Percentiles rank a stretch among this genome's conserved stretches.
phyloP scores from a whole-genome alignment of 1,284 basidiomycete genomes.

The Irpex sp. region DNA sequence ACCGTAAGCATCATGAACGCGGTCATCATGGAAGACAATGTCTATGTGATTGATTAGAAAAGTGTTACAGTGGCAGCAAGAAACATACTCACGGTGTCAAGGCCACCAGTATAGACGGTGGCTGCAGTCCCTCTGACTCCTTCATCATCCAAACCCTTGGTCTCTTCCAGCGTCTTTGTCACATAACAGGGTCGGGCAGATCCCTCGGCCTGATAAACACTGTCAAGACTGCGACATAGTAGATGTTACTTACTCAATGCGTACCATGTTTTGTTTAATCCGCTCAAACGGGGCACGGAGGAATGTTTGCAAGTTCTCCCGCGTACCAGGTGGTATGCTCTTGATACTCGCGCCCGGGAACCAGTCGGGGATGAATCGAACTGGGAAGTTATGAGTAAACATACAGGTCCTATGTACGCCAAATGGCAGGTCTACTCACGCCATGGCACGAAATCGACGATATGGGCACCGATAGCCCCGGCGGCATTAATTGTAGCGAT shows the following conservation, averaged over 20 bases:
- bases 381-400: slow-evolving; percentile 1
- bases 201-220: neutral
- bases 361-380: slow-evolving; percentile 13
- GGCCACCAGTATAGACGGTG: neutral
- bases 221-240: no score
- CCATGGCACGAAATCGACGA: neutral
- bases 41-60: no score
- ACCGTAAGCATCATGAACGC: slow-evolving; percentile 26
- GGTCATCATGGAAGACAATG: slow-evolving; percentile 13
- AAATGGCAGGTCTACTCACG: no score
- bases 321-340: neutral
- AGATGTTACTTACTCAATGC: no score
- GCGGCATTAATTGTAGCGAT: neutral
- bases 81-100: neutral
- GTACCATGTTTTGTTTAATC: neutral
- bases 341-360: slow-evolving; percentile 14
- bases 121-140: slow-evolving; percentile 1
- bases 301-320: neutral
- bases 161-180: neutral
- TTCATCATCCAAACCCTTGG: neutral
- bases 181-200: neutral
- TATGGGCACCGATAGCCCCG: neutral
- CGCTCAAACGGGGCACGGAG: neutral
- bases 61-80: no score
- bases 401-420: no score